Evolutionary conservation across 805 yeast species (phyloP).

Genomic region (Sugiyamaella boreocaroliniensis): DNA sequence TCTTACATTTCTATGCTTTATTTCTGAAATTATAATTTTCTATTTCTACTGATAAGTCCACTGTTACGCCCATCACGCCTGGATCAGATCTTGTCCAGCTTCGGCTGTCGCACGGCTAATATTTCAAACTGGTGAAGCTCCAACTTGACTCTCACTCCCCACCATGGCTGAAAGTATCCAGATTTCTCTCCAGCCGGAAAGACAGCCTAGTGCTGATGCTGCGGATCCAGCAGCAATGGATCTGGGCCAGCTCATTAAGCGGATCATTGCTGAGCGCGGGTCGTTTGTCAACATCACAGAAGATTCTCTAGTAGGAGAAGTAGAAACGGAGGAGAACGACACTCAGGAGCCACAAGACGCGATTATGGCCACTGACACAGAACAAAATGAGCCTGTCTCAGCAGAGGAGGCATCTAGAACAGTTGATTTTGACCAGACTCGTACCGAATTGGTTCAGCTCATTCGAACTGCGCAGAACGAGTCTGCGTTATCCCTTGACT

Average conservation of each 20-base stretch:
- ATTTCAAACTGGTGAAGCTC: no score
- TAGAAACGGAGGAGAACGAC: slow-evolving; percentile 20
- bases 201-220: not conserved
- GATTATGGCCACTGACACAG: slow-evolving; percentile 12
- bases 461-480: slow-evolving; percentile 69
- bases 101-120: not conserved
- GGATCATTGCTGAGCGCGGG: slow-evolving; percentile 53
- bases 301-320: slow-evolving; percentile 43
- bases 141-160: no score
- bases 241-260: slow-evolving; percentile 42
- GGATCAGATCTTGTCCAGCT: no score
- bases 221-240: slow-evolving; percentile 6
- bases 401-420: not conserved
- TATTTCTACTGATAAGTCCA: no score
- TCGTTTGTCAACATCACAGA: slow-evolving; percentile 56
- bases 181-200: not conserved
- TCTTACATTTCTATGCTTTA: no score
- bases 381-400: slow-evolving; percentile 22
- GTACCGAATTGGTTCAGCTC: slow-evolving; percentile 22
- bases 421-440: slow-evolving; percentile 21
- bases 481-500: slow-evolving; percentile 79
- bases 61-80: no score
- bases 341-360: slow-evolving; percentile 6
- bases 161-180: not conserved
- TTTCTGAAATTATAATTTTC: no score